A percentile compares a stretch with the other conserved stretches of the same genome.
These are phyloP conservation scores for Beta vulgaris DNA, from an alignment of 148 eudicot species.

Conservation along the genomic window DNA sequence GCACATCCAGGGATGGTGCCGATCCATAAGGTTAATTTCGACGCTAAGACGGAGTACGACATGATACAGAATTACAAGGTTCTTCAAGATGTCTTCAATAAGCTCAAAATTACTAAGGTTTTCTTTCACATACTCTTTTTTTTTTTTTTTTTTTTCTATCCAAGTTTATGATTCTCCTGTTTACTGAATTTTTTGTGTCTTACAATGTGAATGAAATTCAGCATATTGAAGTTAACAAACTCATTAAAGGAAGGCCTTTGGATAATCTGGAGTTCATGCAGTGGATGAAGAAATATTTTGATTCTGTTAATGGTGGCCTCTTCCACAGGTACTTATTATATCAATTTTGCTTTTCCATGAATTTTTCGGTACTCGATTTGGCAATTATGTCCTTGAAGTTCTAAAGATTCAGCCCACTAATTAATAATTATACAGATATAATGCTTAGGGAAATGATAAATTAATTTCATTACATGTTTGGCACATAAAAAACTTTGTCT, in stretches of 20 bases:
- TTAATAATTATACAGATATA: too few species aligned
- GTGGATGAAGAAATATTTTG: constrained; percentile 95
- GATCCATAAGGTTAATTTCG: constrained; percentile 92
- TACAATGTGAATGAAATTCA: constrained; percentile 25
- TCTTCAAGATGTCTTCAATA: constrained; percentile 89
- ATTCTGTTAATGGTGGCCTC: constrained; percentile 58
- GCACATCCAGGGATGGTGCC: constrained; percentile 87
- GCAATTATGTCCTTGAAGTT: too few species aligned
- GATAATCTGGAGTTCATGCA: constrained; percentile 97
- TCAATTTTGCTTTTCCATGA: background rate
- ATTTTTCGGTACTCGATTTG: too few species aligned
- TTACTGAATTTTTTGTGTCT: background rate
- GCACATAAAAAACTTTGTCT: too few species aligned
- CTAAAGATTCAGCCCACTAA: too few species aligned
- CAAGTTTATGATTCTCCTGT: background rate
- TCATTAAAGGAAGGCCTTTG: constrained; percentile 76
- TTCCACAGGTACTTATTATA: constrained; percentile 37
- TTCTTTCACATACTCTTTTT: background rate
- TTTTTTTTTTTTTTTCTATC: background rate
- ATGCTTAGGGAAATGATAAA: too few species aligned
- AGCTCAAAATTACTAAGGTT: constrained; percentile 86
- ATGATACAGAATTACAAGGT: constrained; percentile 93
- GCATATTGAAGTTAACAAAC: constrained; percentile 92
- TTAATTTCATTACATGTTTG: too few species aligned
- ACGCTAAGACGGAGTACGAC: constrained; percentile 86